Base-by-base conservation (phyloP, 108 stramenopile species). In the Nannochloropsis granulata region DNA sequence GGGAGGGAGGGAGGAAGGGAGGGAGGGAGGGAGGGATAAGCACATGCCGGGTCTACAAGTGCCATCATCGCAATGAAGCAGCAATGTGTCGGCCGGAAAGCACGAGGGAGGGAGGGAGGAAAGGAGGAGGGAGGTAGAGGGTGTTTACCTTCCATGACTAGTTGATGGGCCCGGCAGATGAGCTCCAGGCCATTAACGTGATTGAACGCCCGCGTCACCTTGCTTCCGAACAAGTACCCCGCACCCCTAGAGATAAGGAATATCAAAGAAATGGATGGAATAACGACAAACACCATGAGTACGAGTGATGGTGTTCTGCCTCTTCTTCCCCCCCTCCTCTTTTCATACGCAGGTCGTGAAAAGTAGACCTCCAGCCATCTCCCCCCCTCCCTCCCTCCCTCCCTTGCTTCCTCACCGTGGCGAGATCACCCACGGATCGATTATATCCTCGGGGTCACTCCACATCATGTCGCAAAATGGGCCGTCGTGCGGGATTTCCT, bases 401-500 rank as follows among this genome's bases (percentile, higher is more conserved):
- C 56, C 56, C 56, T n/a, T 34, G 3, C 56, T n/a, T 8, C 56
- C 56, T 16, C 56, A 71, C 56, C 82, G 23, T 14, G 83, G 83
- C 43, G 80, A 81, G 86, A 86, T 86, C 45, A 83, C 44, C 83
- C 86, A 86, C 13, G 82, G 78, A 26, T 83, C 86, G 24, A 24
- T 84, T 78, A 96, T 94, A 89, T 97, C 96, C 85, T 97, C 96
- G 23, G 98, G 97, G 90, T 97, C 97, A n/a, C 56, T 71, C 97
- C 97, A 98, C 78, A 98, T 86, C 84, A 98, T 91, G 85, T 98
- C 97, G 7, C 56, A 71, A n/a, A 97, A 95, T 43, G 97, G 95
- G 19, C 98, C 97, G 86, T 97, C 96, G 86, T 97, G 96, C 2
- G 96, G 96, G 19, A 96, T 94, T 87, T 97, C 97, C 86, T 94